Percentiles rank a stretch among this genome's conserved stretches.
Evolutionary conservation across 805 yeast species (phyloP).

Genomic region (Cyberlindnera maclurae): DNA sequence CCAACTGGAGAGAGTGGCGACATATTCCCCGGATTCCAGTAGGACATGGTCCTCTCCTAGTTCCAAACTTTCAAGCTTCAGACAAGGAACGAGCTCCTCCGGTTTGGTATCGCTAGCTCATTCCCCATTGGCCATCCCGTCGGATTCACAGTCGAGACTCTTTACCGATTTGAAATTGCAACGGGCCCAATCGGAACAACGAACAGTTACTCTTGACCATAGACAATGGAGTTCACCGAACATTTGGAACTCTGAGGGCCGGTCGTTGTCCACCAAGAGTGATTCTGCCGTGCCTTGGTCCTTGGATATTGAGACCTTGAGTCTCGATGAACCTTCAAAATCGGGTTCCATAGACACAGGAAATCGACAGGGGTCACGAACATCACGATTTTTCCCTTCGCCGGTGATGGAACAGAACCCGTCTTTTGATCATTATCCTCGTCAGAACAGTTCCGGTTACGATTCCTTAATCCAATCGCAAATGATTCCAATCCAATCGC

Average conservation of each 20-base stretch:
- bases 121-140: slow-evolving; percentile 18
- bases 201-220: slow-evolving; percentile 3
- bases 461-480: background rate
- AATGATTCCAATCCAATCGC: background rate
- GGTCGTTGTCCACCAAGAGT: slow-evolving; percentile 21
- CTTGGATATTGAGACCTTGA: slow-evolving; percentile 17
- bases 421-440: slow-evolving; percentile 12
- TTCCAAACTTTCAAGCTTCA: slow-evolving; percentile 22
- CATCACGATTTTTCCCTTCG: slow-evolving; percentile 24
- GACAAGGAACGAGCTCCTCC: slow-evolving; percentile 14
- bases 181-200: background rate
- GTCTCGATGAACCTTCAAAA: slow-evolving; percentile 13
- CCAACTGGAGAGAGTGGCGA: slow-evolving; percentile 1
- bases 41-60: slow-evolving; percentile 20
- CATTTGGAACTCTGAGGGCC: slow-evolving; percentile 21
- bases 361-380: slow-evolving; percentile 8
- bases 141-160: slow-evolving; percentile 9
- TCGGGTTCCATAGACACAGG: slow-evolving; percentile 1
- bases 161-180: slow-evolving; percentile 5
- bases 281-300: slow-evolving; percentile 24
- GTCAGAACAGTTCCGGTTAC: slow-evolving; percentile 5
- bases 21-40: slow-evolving; percentile 6
- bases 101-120: slow-evolving; percentile 15
- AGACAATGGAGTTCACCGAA: slow-evolving; percentile 17
- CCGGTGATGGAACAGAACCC: slow-evolving; percentile 15